Evolutionary conservation across 106 monocot species (phyloP), one percentile per base, ranked within the genome.

Genomic region (Acorus gramineus): DNA sequence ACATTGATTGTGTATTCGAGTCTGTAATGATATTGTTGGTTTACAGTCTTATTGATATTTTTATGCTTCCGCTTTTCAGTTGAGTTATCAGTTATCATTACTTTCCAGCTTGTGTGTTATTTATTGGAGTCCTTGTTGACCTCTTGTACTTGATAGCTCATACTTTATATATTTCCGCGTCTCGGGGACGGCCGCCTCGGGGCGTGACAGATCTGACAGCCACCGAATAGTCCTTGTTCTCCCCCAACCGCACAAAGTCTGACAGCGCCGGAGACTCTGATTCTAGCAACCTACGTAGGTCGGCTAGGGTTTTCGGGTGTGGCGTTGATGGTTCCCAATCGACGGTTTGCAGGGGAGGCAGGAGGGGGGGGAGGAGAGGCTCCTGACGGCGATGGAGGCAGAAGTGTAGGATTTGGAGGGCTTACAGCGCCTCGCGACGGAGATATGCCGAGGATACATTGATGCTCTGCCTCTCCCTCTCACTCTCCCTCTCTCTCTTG

Each of bases 161-260:
- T n/a, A n/a, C n/a, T n/a, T n/a, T n/a, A n/a, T n/a, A n/a, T n/a
- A n/a, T n/a, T n/a, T n/a, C n/a, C n/a, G n/a, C n/a, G n/a, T n/a
- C n/a, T n/a, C n/a, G n/a, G n/a, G n/a, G n/a, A n/a, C n/a, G n/a
- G n/a, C n/a, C n/a, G n/a, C n/a, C n/a, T n/a, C n/a, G n/a, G n/a
- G n/a, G n/a, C n/a, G n/a, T n/a, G n/a, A n/a, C n/a, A n/a, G 93
- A 86, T 46, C 93, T 89, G 11, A 90, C 93, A 56, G 77, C 86
- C 6, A 90, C 89, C 48, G 93, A 94, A 70, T 94, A 94, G 14
- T n/a, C n/a, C n/a, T n/a, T n/a, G n/a, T n/a, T n/a, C n/a, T n/a
- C n/a, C n/a, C n/a, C n/a, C n/a, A n/a, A n/a, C n/a, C n/a, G n/a
- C n/a, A 78, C 70, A 69, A 94, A 94, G 53, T 94, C 89, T 4